phyloP scores from a whole-genome alignment of 306 rosid species.

The Vigna mungo region DNA sequence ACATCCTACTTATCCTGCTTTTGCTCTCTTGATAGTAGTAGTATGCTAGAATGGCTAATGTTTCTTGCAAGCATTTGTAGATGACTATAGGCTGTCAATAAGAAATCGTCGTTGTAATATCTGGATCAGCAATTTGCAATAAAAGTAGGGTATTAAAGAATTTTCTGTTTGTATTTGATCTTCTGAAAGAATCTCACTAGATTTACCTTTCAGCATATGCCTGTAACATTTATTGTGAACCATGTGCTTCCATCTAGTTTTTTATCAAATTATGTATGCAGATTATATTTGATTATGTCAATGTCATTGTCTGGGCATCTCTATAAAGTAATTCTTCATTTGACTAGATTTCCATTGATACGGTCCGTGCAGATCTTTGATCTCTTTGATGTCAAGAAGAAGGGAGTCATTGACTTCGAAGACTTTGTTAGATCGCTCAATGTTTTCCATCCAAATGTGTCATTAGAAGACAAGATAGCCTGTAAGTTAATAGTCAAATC shows the following conservation, averaged over 20 bases:
- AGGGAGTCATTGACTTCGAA: constrained; percentile 87
- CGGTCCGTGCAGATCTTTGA: constrained; percentile 77
- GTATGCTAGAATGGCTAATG: constrained; percentile 4
- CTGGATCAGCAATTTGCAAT: constrained; percentile 18
- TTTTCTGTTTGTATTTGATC: constrained; percentile 2
- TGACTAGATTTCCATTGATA: constrained; percentile 45
- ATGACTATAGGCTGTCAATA: constrained; percentile 1
- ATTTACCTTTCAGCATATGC: neutral
- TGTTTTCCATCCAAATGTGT: constrained; percentile 94
- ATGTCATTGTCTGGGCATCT: neutral
- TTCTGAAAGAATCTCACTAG: constrained; percentile 9
- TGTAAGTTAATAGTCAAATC: constrained; percentile 62
- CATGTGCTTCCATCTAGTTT: constrained; percentile 15
- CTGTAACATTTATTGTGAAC: neutral
- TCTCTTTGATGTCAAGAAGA: constrained; percentile 83
- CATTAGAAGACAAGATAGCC: constrained; percentile 82
- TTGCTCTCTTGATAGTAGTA: constrained; percentile 3
- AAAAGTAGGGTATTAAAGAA: constrained; percentile 25
- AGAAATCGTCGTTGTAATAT: neutral
- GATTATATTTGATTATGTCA: constrained; percentile 23
- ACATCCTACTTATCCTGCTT: constrained; percentile 38
- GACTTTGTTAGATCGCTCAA: constrained; percentile 94
- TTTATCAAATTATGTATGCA: neutral
- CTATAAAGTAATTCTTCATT: constrained; percentile 22
- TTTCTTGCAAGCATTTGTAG: constrained; percentile 18